These are phyloP conservation scores for Alternaria gansuensis DNA, from an alignment of 2,329 filamentous ascomycete genomes.

Conservation along the genomic window DNA sequence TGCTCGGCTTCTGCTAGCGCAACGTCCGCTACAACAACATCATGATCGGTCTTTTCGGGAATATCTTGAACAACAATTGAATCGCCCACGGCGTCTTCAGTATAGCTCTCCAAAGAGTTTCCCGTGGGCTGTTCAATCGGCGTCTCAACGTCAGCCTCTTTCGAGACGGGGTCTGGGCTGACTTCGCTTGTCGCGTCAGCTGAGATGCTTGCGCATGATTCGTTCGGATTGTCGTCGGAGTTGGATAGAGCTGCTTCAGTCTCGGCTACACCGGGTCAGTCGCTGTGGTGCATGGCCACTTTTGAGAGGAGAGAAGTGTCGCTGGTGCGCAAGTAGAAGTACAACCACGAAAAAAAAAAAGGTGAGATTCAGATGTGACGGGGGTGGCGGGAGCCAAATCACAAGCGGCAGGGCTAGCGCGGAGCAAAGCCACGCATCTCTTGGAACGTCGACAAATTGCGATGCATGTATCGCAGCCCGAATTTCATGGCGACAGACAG, in stretches of 20 bases:
- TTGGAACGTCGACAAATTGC: conserved; percentile 37
- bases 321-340: conserved; percentile 15
- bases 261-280: conserved; percentile 25
- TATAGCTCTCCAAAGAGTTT: background rate
- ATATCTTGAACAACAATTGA: conserved; percentile 8
- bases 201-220: conserved; percentile 18
- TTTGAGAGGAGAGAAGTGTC: conserved; percentile 1
- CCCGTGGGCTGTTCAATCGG: conserved; percentile 12
- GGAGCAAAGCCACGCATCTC: conserved; percentile 34
- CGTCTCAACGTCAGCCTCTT: conserved; percentile 19
- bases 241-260: conserved; percentile 2
- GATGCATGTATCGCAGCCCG: conserved; percentile 42
- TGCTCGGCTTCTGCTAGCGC: conserved; percentile 14
- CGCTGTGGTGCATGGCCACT: background rate
- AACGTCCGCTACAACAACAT: conserved; percentile 11
- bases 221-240: conserved; percentile 8
- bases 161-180: conserved; percentile 18
- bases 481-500: conserved; percentile 28
- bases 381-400: conserved; percentile 26
- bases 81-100: conserved; percentile 9
- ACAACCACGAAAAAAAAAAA: conserved; percentile 12
- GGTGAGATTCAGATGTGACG: conserved; percentile 22
- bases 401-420: conserved; percentile 26
- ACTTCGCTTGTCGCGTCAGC: conserved; percentile 18
- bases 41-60: conserved; percentile 9